Evolutionary conservation across 768 basidiomycete genomes (phyloP).

Genomic region (Trametes elegans): DNA sequence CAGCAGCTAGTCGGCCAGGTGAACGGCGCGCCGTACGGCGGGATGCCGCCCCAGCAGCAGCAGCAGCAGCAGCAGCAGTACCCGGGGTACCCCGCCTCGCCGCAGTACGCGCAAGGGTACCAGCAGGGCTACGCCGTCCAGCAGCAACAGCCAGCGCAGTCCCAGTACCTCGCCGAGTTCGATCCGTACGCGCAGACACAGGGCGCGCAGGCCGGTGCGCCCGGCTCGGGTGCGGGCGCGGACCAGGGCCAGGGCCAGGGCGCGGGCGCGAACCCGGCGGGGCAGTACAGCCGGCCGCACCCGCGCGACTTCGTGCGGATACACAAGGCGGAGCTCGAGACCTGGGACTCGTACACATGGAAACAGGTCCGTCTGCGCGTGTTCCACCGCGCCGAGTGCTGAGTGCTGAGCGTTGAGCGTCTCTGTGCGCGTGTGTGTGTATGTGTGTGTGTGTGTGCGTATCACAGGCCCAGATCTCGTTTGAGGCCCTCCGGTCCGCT

Average conservation of each 20-base stretch:
- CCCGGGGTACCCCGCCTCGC: constrained; percentile 28
- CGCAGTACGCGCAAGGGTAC: constrained; percentile 23
- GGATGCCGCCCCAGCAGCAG: constrained; percentile 27
- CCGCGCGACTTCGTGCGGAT: constrained; percentile 66
- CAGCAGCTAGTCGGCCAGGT: constrained; percentile 46
- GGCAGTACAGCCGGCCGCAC: constrained; percentile 45
- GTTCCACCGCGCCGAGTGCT: not conserved
- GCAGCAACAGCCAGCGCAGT: constrained; percentile 25
- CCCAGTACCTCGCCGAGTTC: constrained; percentile 38
- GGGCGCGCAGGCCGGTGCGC: not conserved
- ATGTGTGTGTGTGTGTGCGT: constrained; percentile 13
- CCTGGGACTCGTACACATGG: constrained; percentile 71
- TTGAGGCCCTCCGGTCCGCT: constrained; percentile 62
- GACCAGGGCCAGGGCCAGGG: too few relatives aligned
- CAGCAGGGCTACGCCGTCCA: constrained; percentile 24
- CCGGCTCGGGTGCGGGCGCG: not conserved
- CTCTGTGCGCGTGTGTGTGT: not conserved
- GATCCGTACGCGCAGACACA: constrained; percentile 35
- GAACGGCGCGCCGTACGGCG: constrained; percentile 21
- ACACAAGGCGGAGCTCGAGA: constrained; percentile 67
- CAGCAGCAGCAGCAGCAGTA: constrained; percentile 31
- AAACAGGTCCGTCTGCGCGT: constrained; percentile 44
- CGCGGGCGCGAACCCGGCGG: not conserved
- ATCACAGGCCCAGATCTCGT: constrained; percentile 44
- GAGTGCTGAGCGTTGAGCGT: not conserved